A percentile compares a stretch with the other conserved stretches of the same genome.
phyloP scores from a whole-genome alignment of 345 rosid genomes.

The Firmiana major region DNA sequence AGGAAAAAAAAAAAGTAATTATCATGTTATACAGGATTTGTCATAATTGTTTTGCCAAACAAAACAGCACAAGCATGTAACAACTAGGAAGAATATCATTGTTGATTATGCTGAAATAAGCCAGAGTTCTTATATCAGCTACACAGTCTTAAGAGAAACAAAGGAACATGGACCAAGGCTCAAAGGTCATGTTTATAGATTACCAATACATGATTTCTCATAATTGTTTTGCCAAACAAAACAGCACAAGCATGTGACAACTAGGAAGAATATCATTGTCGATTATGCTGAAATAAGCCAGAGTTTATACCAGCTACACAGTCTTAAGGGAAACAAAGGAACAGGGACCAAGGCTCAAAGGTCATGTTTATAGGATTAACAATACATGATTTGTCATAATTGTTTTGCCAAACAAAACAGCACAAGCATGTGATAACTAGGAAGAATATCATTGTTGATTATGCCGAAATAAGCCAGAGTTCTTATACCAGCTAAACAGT shows the following conservation, averaged over 20 bases:
- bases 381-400: too few relatives aligned
- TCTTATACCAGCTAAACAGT: not conserved
- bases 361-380: too few relatives aligned
- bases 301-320: not conserved
- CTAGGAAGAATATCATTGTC: not conserved
- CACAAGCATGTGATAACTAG: not conserved
- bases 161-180: too few relatives aligned
- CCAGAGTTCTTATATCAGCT: not conserved
- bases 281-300: too few relatives aligned
- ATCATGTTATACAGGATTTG: too few relatives aligned
- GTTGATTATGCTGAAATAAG: too few relatives aligned
- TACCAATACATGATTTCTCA: too few relatives aligned
- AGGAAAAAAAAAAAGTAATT: too few relatives aligned
- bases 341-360: too few relatives aligned
- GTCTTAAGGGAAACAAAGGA: not conserved
- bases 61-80: not conserved
- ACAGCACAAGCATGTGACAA: not conserved
- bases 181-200: too few relatives aligned
- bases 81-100: not conserved
- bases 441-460: not conserved
- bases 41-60: too few relatives aligned
- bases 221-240: not conserved
- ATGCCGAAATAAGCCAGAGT: too few relatives aligned
- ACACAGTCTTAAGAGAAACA: not conserved
- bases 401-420: not conserved